Conservation (phyloP, 768 basidiomycete genomes). For the Boletus sensibilis region DNA sequence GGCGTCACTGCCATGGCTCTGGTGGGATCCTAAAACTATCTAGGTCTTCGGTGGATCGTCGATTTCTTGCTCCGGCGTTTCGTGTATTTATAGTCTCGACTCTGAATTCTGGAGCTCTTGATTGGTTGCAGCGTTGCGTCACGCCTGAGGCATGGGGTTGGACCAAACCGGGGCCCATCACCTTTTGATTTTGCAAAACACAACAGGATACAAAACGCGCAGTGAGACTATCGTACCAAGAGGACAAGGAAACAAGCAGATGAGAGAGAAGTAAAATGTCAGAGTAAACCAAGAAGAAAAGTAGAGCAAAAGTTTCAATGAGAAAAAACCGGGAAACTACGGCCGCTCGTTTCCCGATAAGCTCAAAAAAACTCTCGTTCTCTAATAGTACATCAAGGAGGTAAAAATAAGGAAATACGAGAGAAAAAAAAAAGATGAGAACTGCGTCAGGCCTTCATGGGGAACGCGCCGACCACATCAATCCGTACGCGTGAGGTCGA, state of each 20-base stretch:
- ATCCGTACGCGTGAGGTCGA: conserved; percentile 1
- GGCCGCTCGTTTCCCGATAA: conserved; percentile 1
- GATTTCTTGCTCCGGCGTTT: background rate
- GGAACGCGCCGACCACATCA: background rate
- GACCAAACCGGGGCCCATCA: background rate
- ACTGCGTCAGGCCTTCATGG: background rate
- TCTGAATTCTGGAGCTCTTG: background rate
- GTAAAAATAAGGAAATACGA: background rate
- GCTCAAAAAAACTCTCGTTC: background rate
- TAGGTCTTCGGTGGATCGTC: background rate
- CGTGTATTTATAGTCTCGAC: background rate
- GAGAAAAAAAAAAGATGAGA: background rate
- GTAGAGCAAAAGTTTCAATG: background rate
- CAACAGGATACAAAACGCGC: background rate
- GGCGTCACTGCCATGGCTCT: conserved; percentile 66
- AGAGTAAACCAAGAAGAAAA: too few relatives aligned
- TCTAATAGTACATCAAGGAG: background rate
- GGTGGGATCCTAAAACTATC: conserved; percentile 36
- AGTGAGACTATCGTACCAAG: background rate
- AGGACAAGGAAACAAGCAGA: background rate
- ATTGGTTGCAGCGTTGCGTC: background rate
- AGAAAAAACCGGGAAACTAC: background rate
- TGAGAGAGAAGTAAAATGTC: background rate
- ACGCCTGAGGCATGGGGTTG: background rate
- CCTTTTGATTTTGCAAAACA: conserved; percentile 4